Conservation (phyloP, 2,329 filamentous ascomycete species). For the Anisogramma anomala region DNA sequence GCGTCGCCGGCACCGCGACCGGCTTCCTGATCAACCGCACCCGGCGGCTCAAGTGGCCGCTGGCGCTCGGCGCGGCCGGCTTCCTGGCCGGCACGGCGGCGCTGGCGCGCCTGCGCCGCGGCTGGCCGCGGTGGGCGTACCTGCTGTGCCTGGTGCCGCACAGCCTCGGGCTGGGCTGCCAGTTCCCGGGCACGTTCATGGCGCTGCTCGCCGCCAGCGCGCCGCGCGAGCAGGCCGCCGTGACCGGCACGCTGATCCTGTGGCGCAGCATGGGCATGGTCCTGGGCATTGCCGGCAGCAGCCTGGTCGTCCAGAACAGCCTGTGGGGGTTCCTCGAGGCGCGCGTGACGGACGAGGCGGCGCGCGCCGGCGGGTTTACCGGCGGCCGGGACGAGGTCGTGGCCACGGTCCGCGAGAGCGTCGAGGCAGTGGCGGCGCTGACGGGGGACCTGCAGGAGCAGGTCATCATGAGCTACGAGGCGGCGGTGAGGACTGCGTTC, state of each 20-base stretch:
- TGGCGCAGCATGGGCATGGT: constrained; percentile 62
- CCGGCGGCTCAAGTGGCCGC: constrained; percentile 47
- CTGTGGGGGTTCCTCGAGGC: constrained; percentile 47
- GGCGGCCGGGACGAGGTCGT: constrained; percentile 41
- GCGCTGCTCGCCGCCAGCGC: constrained; percentile 47
- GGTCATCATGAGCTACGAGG: constrained; percentile 44
- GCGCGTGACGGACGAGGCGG: constrained; percentile 37
- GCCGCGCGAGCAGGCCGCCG: constrained; percentile 54
- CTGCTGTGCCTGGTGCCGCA: constrained; percentile 45
- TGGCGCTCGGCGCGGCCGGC: constrained; percentile 37
- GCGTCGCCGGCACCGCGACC: constrained; percentile 42
- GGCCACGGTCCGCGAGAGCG: constrained; percentile 38
- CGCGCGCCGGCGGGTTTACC: constrained; percentile 27
- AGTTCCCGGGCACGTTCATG: constrained; percentile 54
- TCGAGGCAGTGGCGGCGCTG: constrained; percentile 39
- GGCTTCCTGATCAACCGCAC: constrained; percentile 52
- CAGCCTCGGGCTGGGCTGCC: constrained; percentile 49
- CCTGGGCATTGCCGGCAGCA: constrained; percentile 60
- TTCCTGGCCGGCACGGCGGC: constrained; percentile 39
- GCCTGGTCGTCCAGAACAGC: constrained; percentile 62
- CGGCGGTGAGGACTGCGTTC: constrained; percentile 38
- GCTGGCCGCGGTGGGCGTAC: constrained; percentile 41
- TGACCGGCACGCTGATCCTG: constrained; percentile 57
- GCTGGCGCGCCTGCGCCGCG: constrained; percentile 37
- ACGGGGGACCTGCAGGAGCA: constrained; percentile 36